Base-by-base conservation (phyloP, 1,284 basidiomycete species). In the Moesziomyces sp. region DNA sequence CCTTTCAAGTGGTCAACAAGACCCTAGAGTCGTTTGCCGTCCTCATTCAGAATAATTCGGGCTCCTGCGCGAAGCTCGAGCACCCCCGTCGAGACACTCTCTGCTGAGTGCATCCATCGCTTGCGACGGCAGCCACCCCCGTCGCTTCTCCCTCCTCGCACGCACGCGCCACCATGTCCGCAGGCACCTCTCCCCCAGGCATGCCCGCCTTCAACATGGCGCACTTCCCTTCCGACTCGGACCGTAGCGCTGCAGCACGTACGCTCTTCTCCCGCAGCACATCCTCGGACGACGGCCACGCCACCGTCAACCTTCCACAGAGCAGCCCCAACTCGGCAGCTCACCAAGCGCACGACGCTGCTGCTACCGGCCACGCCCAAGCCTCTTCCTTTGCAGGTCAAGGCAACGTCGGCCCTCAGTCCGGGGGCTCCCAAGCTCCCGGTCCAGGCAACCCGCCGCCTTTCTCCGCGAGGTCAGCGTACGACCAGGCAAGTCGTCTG, bases 261-360 rank as follows among this genome's bases (percentile, higher is more conserved):
- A 47, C 35, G 34, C 19, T 63, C 51, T 21, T 62, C 21, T 46
- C 58, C 11, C 64, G 61, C 46, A 55, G 55, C 45, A 6, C 62
- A 8, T 46, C 57, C 0, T 58, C 51, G 10, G 70, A 63, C n/a
- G 70, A 73, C 26, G 59, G 60, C 7, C 56, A 69, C 35, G 66
- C 66, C 2, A 63, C 66, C 2, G 66, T 69, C 59, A 69, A 69
- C 28, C 57, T 63, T 5, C 66, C 66, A 3, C 52, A 50, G n/a
- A 24, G 60, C 38, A 63, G 46, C 13, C 52, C 28, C 8, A 38
- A 13, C 40, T 30, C 55, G 7, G 18, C 21, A 9, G 16, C 11
- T 8, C 58, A 62, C 19, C 46, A 44, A 13, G 56, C 55, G 0
- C 30, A 62, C 50, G 66, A 58, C 4, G 21, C 23, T 34, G 26